Base-by-base conservation (phyloP, 2,329 filamentous ascomycete genomes). In the Fusarium palustre region DNA sequence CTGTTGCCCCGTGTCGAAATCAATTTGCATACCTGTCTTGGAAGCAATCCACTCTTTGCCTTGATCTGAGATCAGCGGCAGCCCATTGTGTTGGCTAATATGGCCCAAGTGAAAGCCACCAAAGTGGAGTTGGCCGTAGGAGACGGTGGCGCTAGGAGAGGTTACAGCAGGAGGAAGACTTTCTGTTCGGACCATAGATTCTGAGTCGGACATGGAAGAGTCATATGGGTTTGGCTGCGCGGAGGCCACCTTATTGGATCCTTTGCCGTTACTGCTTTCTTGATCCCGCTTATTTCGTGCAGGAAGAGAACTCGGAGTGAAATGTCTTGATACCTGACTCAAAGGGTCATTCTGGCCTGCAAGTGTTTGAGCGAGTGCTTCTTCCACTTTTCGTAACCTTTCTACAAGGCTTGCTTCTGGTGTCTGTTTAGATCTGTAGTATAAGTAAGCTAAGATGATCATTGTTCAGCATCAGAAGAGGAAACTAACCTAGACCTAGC, bases 41-140 rank as follows among this genome's bases (percentile, higher is more conserved):
- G 63, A 39, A 3, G 20, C 49, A 7, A 74, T 63, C 72, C 72
- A 75, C 12, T 49, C 55, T 10, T 55, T 68, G 8, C 72, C 72
- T n/a, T 71, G 56, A 25, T 68, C 52, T 6, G 72, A 72, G 2
- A 74, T 53, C 4, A 68, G 20, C 1, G 72, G 72, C 43, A 74
- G 59, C 42, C 72, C 72, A 46, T 72, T 74, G 20, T 74, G 69
- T 12, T 61, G 68, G 10, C 67, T 74, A 55, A 74, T 58, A n/a
- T 71, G 67, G 9, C 72, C 72, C 10, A 74, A 64, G 25, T 74
- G 69, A 15, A 50, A 64, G 7, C 72, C 72, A 28, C 55, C 69
- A 22, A 65, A 74, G 45, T 74, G 70, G 15, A 74, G 64, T 36
- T 74, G 72, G 0, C 72, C 72, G 28, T 69, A 74, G 2, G 72